A percentile compares a stretch with the other conserved stretches of the same genome.
These are phyloP conservation scores for Corynespora cassiicola DNA, from an alignment of 2,329 filamentous ascomycete genomes.

Conservation along the genomic window DNA sequence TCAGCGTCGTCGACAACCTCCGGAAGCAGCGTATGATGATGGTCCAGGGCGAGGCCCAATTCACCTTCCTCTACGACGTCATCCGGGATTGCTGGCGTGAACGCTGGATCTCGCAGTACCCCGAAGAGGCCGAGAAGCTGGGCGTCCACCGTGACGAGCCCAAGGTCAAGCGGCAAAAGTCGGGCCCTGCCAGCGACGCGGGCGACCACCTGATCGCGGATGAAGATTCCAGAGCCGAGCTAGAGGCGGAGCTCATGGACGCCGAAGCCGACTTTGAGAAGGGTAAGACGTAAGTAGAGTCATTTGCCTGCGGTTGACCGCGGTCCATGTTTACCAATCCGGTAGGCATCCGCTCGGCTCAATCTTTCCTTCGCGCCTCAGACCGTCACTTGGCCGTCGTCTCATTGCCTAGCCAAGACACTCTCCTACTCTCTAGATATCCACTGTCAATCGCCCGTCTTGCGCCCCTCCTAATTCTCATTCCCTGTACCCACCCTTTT, in stretches of 20 bases:
- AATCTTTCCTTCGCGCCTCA: too few relatives aligned
- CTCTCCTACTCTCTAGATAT: too few relatives aligned
- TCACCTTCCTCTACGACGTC: slow-evolving; percentile 87
- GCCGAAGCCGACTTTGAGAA: slow-evolving; percentile 35
- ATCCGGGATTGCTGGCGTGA: slow-evolving; percentile 77
- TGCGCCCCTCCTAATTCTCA: too few relatives aligned
- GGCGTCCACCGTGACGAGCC: slow-evolving; percentile 29
- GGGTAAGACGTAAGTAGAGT: slow-evolving; percentile 28
- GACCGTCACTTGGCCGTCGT: too few relatives aligned
- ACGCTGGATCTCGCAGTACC: slow-evolving; percentile 39
- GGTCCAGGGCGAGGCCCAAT: slow-evolving; percentile 90
- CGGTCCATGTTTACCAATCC: too few relatives aligned
- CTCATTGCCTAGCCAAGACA: too few relatives aligned
- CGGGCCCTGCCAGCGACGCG: slow-evolving; percentile 16
- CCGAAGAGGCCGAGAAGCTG: slow-evolving; percentile 32
- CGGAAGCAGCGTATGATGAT: slow-evolving; percentile 91
- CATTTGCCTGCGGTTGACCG: too few relatives aligned
- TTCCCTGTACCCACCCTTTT: too few relatives aligned
- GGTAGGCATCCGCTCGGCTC: too few relatives aligned
- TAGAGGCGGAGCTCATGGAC: slow-evolving; percentile 41
- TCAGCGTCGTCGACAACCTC: slow-evolving; percentile 78
- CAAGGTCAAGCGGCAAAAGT: slow-evolving; percentile 36
- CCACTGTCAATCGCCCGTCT: too few relatives aligned
- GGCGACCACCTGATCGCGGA: slow-evolving; percentile 8
- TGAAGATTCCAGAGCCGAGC: slow-evolving; percentile 31